Evolutionary conservation across 441 rosid genomes (phyloP).

Genomic region (Bocquillonia castaneifolia): DNA sequence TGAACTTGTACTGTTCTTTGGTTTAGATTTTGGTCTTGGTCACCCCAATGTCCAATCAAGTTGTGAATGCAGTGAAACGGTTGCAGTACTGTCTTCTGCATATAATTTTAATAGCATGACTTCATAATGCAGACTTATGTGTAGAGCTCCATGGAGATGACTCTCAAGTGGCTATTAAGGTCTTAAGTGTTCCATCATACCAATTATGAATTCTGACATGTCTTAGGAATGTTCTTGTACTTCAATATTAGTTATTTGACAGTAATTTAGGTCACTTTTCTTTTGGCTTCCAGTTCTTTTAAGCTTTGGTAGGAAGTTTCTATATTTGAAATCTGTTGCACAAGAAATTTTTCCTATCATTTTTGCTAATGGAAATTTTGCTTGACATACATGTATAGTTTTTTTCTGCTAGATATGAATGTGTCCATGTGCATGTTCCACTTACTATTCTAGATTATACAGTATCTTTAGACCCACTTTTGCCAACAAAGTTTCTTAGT

Average conservation of each 20-base stretch:
- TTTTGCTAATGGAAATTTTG: background rate
- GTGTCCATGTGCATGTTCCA: background rate
- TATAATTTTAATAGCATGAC: background rate
- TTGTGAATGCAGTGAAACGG: background rate
- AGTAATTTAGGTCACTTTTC: background rate
- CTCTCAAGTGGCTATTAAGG: background rate
- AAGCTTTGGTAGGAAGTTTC: background rate
- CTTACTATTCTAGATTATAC: background rate
- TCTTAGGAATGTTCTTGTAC: background rate
- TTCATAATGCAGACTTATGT: background rate
- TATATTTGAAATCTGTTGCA: background rate
- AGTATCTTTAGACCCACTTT: background rate
- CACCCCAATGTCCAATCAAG: background rate
- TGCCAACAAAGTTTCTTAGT: background rate
- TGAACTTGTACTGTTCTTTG: background rate
- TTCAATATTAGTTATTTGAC: background rate
- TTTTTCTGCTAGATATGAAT: constrained; percentile 6
- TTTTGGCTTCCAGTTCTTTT: background rate
- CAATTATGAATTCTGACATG: background rate
- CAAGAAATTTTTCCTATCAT: background rate
- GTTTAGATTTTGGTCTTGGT: background rate
- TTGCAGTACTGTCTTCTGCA: background rate
- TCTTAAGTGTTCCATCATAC: background rate
- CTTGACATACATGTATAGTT: background rate
- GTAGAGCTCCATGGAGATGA: background rate